Evolutionary conservation across 495 filamentous ascomycete genomes (phyloP), one percentile per base, ranked within the genome.

Genomic region (Aspergillus coremiiformis): DNA sequence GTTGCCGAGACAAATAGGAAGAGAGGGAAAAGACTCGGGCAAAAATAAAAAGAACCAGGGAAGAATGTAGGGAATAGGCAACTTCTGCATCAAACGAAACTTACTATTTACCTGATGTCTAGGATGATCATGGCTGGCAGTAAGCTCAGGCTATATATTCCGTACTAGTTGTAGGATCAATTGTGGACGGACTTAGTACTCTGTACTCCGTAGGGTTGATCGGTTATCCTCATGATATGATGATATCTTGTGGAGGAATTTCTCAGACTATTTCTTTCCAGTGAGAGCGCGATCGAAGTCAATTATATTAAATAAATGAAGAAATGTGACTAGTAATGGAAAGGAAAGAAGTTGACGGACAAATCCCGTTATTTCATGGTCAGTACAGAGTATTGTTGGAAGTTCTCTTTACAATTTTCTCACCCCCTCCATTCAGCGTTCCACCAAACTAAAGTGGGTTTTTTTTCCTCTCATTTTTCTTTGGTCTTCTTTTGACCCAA

Each of bases 281-380:
- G 29, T 32, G 29, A 32, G 29, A 12, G 29, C 5, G 29, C 29
- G 29, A 32, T 32, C 29, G 11, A 32, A 32, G 29, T 32, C 19
- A 51, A 47, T 51, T 48, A 39, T 52, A 55, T 53, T 37, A 54
- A 53, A 47, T n/a, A 44, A 54, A 48, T 37, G 57, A 55, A 49
- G 50, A 46, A 52, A 58, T 45, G 44, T 39, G 48, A 56, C 5
- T 5, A 32, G 29, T n/a, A 32, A 12, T 5, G 15, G 46, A 46
- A 46, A 14, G 49, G 54, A 43, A 52, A 32, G 11, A 32, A 4
- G 29, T 9, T 32, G 29, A 32, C 11, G 29, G 29, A 12, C 29
- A 32, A 32, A 32, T 12, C 29, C 2, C 11, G 11, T 8, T 10
- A 32, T 32, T 32, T 32, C 11, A 32, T 32, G 24, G 24, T 27